phyloP scores from a whole-genome alignment of 768 basidiomycete genomes.

The Cyathus striatus region DNA sequence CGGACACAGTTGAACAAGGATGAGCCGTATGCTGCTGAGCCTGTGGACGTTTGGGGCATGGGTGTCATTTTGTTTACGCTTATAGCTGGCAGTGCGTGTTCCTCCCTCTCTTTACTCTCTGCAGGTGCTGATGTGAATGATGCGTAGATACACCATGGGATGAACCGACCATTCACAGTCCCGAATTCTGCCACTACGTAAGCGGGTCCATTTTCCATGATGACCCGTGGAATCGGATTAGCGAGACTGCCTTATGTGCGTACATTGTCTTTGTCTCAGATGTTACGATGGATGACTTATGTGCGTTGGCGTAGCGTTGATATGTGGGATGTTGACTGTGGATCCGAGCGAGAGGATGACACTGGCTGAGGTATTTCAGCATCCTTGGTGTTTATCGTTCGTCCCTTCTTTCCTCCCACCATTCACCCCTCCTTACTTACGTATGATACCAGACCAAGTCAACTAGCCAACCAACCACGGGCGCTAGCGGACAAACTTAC shows the following conservation, averaged over 20 bases:
- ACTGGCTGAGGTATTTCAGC: constrained; percentile 39
- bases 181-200: constrained; percentile 76
- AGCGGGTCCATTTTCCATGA: constrained; percentile 69
- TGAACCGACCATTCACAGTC: constrained; percentile 74
- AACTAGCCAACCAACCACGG: constrained; percentile 51
- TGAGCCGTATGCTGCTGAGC: constrained; percentile 79
- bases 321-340: constrained; percentile 70
- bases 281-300: no score
- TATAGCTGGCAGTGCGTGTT: constrained; percentile 81
- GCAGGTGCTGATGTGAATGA: neutral
- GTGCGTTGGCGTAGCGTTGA: constrained; percentile 71
- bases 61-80: constrained; percentile 94
- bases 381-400: constrained; percentile 89
- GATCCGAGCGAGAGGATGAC: constrained; percentile 66
- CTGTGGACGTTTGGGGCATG: constrained; percentile 93
- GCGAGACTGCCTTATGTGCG: constrained; percentile 56
- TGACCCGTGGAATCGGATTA: constrained; percentile 75
- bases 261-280: no score
- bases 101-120: neutral
- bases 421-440: no score
- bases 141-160: constrained; percentile 94
- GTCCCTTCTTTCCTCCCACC: no score
- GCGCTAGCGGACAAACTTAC: constrained; percentile 71
- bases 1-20: constrained; percentile 54
- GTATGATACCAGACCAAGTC: constrained; percentile 67